These are phyloP conservation scores for Pleurotus cornucopiae DNA, from an alignment of 768 basidiomycete genomes.

Conservation along the genomic window DNA sequence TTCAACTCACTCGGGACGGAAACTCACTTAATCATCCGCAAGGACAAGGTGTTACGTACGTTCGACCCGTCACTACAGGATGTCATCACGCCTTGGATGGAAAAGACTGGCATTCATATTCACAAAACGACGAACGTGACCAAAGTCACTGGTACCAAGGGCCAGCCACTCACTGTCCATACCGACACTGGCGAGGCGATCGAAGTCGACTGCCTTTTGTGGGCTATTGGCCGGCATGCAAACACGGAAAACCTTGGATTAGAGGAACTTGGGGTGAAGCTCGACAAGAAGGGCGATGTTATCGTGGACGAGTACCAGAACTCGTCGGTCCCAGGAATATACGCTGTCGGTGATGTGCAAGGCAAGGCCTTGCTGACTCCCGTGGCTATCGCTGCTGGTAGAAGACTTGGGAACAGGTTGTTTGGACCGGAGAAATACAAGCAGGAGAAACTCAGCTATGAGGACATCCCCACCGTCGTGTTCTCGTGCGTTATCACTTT, in stretches of 20 bases:
- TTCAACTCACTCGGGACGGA: slow-evolving; percentile 88
- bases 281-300: slow-evolving; percentile 78
- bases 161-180: slow-evolving; percentile 69
- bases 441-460: slow-evolving; percentile 82
- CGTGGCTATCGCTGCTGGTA: slow-evolving; percentile 94
- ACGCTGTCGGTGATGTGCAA: slow-evolving; percentile 86
- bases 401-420: slow-evolving; percentile 82
- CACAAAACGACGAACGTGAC: slow-evolving; percentile 75
- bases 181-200: slow-evolving; percentile 71
- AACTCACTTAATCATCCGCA: slow-evolving; percentile 88
- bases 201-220: slow-evolving; percentile 84
- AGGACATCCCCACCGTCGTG: slow-evolving; percentile 91
- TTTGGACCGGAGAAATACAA: slow-evolving; percentile 87
- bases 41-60: slow-evolving; percentile 85
- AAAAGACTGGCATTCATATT: slow-evolving; percentile 86
- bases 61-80: slow-evolving; percentile 90
- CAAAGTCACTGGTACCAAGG: slow-evolving; percentile 73
- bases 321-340: slow-evolving; percentile 64
- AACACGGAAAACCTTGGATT: slow-evolving; percentile 77
- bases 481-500: slow-evolving; percentile 71
- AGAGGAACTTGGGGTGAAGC: slow-evolving; percentile 70
- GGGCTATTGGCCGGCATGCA: slow-evolving; percentile 91
- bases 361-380: slow-evolving; percentile 94
- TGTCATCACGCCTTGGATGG: slow-evolving; percentile 85
- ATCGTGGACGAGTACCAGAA: slow-evolving; percentile 91